Evolutionary conservation across 345 rosid genomes (phyloP).

Genomic region (Citrus unshiu): DNA sequence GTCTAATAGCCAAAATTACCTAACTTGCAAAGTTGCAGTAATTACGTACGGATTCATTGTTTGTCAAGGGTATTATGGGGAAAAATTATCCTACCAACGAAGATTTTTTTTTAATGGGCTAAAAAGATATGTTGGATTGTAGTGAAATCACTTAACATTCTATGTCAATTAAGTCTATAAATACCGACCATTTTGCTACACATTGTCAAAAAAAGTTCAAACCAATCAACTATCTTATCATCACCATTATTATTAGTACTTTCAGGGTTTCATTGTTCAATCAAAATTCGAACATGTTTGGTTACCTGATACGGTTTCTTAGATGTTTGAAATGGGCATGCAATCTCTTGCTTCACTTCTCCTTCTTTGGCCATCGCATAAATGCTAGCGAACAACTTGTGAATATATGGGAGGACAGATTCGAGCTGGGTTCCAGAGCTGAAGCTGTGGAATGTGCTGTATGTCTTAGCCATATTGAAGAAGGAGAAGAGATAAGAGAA

Average conservation of each 20-base stretch:
- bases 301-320: neutral
- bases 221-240: neutral
- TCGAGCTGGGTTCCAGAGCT: neutral
- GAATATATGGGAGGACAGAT: neutral
- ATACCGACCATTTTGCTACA: neutral
- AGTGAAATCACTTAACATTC: neutral
- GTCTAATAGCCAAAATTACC: neutral
- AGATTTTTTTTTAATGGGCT: neutral
- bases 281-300: neutral
- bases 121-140: neutral
- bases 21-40: neutral
- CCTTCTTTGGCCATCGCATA: neutral
- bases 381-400: neutral
- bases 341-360: neutral
- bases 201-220: neutral
- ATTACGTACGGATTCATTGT: neutral
- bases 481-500: conserved; percentile 27
- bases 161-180: neutral
- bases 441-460: conserved; percentile 14
- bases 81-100: neutral
- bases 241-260: neutral
- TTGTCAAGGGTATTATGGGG: neutral
- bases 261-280: neutral
- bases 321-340: neutral
- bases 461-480: conserved; percentile 23